Percentiles rank a stretch among this genome's conserved stretches.
Evolutionary conservation across 129 eudicot genomes (phyloP).

Genomic region (Lactuca sativa): DNA sequence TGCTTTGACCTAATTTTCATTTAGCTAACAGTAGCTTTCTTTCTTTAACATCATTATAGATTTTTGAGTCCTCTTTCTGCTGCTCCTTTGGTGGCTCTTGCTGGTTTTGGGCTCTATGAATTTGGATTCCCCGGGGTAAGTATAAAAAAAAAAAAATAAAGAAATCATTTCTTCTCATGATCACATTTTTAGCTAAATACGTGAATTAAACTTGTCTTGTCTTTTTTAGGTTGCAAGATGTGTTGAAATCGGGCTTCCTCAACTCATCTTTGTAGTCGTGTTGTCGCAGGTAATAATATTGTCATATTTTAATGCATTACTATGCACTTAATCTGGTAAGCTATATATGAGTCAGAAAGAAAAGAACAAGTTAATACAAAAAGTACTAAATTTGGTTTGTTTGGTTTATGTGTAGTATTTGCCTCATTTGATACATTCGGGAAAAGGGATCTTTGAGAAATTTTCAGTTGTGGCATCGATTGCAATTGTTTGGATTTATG

Average conservation of each 20-base stretch:
- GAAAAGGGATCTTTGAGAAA: slow-evolving; percentile 56
- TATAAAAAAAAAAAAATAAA: not conserved
- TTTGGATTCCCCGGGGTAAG: slow-evolving; percentile 75
- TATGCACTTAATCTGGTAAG: not conserved
- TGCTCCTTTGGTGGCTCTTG: slow-evolving; percentile 62
- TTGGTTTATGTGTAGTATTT: slow-evolving; percentile 48
- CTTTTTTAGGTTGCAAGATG: slow-evolving; percentile 63
- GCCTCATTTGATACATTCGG: slow-evolving; percentile 44
- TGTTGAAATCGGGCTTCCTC: slow-evolving; percentile 73
- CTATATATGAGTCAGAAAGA: too few species aligned
- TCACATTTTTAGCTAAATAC: not conserved
- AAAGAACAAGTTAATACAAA: not conserved
- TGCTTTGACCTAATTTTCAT: not conserved
- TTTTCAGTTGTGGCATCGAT: slow-evolving; percentile 65
- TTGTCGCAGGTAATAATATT: slow-evolving; percentile 57
- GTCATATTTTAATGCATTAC: not conserved
- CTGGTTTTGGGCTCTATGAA: slow-evolving; percentile 76
- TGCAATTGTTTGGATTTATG: slow-evolving; percentile 85
- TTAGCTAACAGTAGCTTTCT: not conserved
- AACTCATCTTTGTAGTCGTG: slow-evolving; percentile 54
- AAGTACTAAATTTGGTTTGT: slow-evolving; percentile 5
- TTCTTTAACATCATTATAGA: slow-evolving; percentile 27
- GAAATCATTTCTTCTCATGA: not conserved
- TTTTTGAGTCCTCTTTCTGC: slow-evolving; percentile 66
- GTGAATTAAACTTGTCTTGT: slow-evolving; percentile 3